Percentiles rank a stretch among this genome's conserved stretches.
Conservation (phyloP, 768 basidiomycete species). For the Termitomyces sp. region DNA sequence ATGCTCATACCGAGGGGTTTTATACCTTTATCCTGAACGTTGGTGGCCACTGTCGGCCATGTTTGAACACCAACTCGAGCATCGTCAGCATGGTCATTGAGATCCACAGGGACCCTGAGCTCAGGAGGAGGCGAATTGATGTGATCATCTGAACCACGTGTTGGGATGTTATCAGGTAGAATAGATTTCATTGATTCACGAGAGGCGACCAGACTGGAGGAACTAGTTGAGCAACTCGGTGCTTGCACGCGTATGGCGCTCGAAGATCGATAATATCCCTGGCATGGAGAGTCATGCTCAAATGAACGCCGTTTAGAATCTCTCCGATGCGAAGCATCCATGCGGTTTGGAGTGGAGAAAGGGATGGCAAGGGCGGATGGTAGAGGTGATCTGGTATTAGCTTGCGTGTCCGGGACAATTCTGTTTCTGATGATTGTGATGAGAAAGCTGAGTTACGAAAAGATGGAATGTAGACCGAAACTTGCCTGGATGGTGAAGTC, state of each 20-base stretch:
- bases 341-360: not conserved
- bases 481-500: not conserved
- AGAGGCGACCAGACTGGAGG: constrained; percentile 10
- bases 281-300: not conserved
- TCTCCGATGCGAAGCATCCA: not conserved
- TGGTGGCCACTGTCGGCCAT: not conserved
- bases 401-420: not conserved
- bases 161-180: constrained; percentile 48
- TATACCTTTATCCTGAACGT: too few species aligned
- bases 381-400: not conserved
- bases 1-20: too few species aligned
- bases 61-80: not conserved
- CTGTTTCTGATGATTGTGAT: not conserved
- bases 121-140: constrained; percentile 49
- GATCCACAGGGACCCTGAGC: constrained; percentile 17
- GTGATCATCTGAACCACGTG: constrained; percentile 28
- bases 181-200: constrained; percentile 22
- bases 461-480: not conserved
- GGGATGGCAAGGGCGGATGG: not conserved
- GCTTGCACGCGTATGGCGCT: not conserved
- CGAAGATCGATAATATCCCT: not conserved
- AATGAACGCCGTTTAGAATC: not conserved
- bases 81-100: not conserved
- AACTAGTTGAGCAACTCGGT: constrained; percentile 5
- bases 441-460: not conserved